phyloP scores from a whole-genome alignment of 257 asterid species.

The Penstemon eatonii region DNA sequence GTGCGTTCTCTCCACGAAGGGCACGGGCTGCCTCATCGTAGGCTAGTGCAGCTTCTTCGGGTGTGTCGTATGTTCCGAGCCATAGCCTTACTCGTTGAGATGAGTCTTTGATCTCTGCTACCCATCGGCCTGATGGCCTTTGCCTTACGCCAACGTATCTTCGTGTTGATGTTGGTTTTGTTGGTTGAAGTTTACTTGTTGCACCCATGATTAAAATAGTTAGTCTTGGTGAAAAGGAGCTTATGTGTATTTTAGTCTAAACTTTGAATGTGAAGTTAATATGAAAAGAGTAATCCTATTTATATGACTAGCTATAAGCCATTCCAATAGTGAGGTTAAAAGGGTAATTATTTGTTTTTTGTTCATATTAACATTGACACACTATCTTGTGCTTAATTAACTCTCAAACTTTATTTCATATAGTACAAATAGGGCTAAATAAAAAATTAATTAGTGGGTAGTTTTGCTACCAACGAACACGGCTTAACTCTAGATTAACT shows the following conservation, averaged over 20 bases:
- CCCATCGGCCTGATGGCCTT: conserved; percentile 90
- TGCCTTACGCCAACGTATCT: conserved; percentile 81
- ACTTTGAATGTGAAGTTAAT: conserved; percentile 23
- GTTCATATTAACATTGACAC: conserved; percentile 31
- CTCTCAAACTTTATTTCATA: conserved; percentile 21
- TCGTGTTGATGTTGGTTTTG: conserved; percentile 42
- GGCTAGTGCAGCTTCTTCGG: conserved; percentile 90
- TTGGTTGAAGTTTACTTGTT: conserved; percentile 27
- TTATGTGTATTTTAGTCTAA: conserved; percentile 6
- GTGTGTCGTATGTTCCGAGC: conserved; percentile 89
- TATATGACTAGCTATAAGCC: conserved; percentile 29
- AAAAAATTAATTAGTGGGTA: conserved; percentile 19
- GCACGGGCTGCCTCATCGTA: conserved; percentile 90
- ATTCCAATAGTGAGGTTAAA: conserved; percentile 11
- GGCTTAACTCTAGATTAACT: conserved; percentile 18
- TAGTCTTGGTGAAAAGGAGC: neutral
- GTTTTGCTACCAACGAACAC: conserved; percentile 39
- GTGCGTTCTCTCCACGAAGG: conserved; percentile 80
- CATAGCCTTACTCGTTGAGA: conserved; percentile 74
- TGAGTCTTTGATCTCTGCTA: conserved; percentile 90
- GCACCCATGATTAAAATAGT: conserved; percentile 45
- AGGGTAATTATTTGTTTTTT: conserved; percentile 41
- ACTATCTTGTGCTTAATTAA: conserved; percentile 29
- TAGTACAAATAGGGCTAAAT: conserved; percentile 20
- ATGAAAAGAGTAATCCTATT: conserved; percentile 25